Evolutionary conservation across 106 monocot species (phyloP).

Genomic region (Acanthochlamys bracteata): DNA sequence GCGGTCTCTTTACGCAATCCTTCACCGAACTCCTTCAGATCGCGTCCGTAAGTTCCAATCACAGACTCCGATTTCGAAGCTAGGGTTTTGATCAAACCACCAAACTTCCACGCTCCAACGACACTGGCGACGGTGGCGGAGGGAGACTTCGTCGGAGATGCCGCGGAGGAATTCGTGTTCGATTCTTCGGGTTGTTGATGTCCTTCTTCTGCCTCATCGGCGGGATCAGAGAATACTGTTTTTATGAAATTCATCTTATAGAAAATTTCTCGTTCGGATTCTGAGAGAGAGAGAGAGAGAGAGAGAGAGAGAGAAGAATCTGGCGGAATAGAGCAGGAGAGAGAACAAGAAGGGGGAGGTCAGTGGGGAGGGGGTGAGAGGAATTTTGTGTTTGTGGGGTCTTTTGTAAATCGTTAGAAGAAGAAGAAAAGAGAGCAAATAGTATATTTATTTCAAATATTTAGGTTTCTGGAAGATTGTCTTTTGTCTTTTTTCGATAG

Average conservation of each 20-base stretch:
- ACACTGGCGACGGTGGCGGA: slow-evolving; percentile 2
- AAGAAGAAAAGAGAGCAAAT: too few species aligned
- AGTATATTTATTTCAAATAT: too few species aligned
- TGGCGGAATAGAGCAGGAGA: neutral
- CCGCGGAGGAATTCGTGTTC: neutral
- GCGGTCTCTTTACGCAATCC: slow-evolving; percentile 76
- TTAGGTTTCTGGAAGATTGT: too few species aligned
- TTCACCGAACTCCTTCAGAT: slow-evolving; percentile 81
- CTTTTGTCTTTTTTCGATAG: too few species aligned
- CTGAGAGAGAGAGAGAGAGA: neutral
- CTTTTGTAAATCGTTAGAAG: too few species aligned
- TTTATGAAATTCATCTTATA: slow-evolving; percentile 95
- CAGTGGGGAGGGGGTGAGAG: neutral
- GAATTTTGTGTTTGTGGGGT: too few species aligned
- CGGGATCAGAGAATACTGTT: slow-evolving; percentile 52
- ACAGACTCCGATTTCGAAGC: slow-evolving; percentile 67
- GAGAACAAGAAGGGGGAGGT: neutral
- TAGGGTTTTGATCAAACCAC: slow-evolving; percentile 68
- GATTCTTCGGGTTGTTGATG: neutral
- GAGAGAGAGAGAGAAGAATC: neutral
- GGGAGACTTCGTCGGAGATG: neutral
- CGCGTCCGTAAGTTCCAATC: slow-evolving; percentile 77
- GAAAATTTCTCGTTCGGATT: neutral
- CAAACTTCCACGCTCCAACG: slow-evolving; percentile 32
- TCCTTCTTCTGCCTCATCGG: slow-evolving; percentile 11